Evolutionary conservation across 1,284 basidiomycete species (phyloP).

Genomic region (Schizophyllum amplum): DNA sequence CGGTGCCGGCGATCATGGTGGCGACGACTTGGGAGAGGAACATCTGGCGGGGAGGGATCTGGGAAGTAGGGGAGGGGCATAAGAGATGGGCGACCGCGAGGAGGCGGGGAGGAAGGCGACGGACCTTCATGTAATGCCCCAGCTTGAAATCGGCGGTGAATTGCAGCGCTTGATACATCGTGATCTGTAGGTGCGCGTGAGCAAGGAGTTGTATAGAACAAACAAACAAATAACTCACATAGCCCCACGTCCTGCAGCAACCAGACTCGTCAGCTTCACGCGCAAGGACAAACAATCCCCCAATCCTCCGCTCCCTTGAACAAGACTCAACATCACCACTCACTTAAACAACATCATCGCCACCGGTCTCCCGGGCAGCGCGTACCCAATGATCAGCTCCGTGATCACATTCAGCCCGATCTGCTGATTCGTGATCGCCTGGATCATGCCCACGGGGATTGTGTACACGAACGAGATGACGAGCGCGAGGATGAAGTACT

Average conservation of each 20-base stretch:
- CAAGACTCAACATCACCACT: too few relatives aligned
- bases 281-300: background rate
- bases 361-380: conserved; percentile 44
- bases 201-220: background rate
- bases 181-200: conserved; percentile 6
- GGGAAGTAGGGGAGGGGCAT: too few relatives aligned
- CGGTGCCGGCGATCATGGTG: conserved; percentile 50
- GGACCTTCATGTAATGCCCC: conserved; percentile 57
- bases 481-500: conserved; percentile 13
- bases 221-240: background rate
- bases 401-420: conserved; percentile 53
- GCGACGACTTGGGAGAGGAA: conserved; percentile 56
- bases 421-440: conserved; percentile 58
- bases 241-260: background rate
- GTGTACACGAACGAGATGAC: background rate
- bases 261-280: background rate
- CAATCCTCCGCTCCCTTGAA: too few relatives aligned
- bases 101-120: conserved; percentile 11
- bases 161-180: conserved; percentile 26
- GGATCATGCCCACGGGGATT: conserved; percentile 47
- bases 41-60: conserved; percentile 41
- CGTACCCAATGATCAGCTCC: conserved; percentile 45
- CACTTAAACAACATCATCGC: conserved; percentile 51
- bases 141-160: conserved; percentile 65
- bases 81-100: background rate